phyloP scores from a whole-genome alignment of 1,284 basidiomycete genomes.

The Inonotus obliquus region DNA sequence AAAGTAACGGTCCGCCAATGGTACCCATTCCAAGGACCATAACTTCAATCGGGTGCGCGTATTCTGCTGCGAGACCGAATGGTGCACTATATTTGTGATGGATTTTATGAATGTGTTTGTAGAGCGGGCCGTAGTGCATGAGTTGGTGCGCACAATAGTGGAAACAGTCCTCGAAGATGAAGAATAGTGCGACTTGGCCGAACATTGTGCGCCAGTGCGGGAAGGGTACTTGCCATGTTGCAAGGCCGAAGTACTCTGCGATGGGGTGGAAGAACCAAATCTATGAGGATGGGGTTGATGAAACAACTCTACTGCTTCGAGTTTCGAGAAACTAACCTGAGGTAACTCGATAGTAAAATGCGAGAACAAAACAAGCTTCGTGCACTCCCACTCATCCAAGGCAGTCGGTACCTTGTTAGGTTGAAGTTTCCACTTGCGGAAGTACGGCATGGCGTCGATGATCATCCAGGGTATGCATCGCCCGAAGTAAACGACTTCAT shows the following conservation, averaged over 20 bases:
- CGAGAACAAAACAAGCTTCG: conserved; percentile 89
- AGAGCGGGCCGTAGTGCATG: conserved; percentile 86
- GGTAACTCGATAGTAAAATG: conserved; percentile 97
- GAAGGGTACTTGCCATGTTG: conserved; percentile 92
- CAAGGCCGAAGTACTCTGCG: conserved; percentile 87
- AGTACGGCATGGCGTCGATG: conserved; percentile 92
- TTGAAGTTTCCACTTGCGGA: conserved; percentile 94
- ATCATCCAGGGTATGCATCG: conserved; percentile 95
- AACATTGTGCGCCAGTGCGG: conserved; percentile 66
- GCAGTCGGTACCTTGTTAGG: conserved; percentile 78
- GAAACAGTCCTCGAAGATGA: conserved; percentile 95
- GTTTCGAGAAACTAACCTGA: conserved; percentile 50
- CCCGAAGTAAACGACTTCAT: conserved; percentile 98
- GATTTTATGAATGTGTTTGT: conserved; percentile 97
- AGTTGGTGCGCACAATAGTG: conserved; percentile 86
- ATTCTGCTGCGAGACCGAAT: conserved; percentile 97
- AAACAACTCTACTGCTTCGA: background rate
- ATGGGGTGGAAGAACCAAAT: conserved; percentile 98
- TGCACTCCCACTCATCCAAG: conserved; percentile 93
- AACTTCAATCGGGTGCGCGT: conserved; percentile 93
- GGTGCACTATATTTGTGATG: conserved; percentile 98
- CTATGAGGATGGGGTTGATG: conserved; percentile 34
- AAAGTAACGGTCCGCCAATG: conserved; percentile 83
- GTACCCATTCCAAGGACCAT: conserved; percentile 88
- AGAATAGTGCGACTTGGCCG: conserved; percentile 87